Evolutionary conservation across 345 rosid genomes (phyloP).

Genomic region (Melastoma malabathricum): DNA sequence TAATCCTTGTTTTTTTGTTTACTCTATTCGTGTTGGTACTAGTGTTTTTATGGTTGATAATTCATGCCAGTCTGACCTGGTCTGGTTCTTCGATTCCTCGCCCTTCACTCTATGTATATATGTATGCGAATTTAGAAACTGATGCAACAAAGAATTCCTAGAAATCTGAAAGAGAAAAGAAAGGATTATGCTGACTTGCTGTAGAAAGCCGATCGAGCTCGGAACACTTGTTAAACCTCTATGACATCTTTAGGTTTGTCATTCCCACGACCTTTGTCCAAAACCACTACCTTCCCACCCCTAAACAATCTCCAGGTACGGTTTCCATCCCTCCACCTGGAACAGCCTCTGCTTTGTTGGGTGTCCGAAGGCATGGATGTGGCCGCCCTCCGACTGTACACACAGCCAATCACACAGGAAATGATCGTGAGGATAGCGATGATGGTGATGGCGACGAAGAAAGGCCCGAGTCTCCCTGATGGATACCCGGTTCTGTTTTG

Average conservation of each 20-base stretch:
- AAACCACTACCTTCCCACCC: slow-evolving; percentile 20
- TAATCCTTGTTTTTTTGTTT: too few species aligned
- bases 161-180: not conserved
- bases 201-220: not conserved
- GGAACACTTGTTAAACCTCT: not conserved
- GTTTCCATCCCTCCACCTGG: slow-evolving; percentile 29
- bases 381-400: slow-evolving; percentile 19
- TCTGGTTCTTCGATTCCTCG: too few species aligned
- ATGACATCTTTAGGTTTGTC: not conserved
- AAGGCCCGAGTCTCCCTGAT: slow-evolving; percentile 59
- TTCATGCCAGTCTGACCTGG: too few species aligned
- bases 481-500: slow-evolving; percentile 13
- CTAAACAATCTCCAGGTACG: slow-evolving; percentile 9
- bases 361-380: slow-evolving; percentile 20
- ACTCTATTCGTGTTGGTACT: too few species aligned
- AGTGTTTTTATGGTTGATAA: too few species aligned
- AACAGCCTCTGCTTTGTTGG: slow-evolving; percentile 21
- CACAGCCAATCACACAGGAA: slow-evolving; percentile 53
- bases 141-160: not conserved
- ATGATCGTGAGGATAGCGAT: slow-evolving; percentile 32
- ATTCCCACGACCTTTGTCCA: not conserved
- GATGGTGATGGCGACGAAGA: slow-evolving; percentile 52
- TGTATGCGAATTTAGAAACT: too few species aligned
- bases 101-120: too few species aligned
- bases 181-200: not conserved